Evolutionary conservation across 2,329 filamentous ascomycete genomes (phyloP).

Genomic region (Ascocoryne sarcoides): DNA sequence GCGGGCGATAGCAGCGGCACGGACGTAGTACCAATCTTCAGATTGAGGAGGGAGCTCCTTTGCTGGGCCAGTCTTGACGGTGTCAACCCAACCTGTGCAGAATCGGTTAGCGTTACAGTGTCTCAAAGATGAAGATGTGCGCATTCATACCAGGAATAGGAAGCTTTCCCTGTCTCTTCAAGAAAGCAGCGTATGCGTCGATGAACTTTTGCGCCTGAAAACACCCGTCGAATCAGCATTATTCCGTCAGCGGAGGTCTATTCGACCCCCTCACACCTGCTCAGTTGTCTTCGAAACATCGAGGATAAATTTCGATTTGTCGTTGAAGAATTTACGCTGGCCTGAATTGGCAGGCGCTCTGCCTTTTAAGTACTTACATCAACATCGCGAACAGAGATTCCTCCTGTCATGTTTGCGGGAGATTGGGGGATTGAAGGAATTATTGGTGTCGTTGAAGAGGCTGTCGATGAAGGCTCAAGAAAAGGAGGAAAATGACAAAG

Average conservation of each 20-base stretch:
- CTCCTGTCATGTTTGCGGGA: constrained; percentile 69
- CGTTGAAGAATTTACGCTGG: constrained; percentile 7
- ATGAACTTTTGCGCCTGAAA: constrained; percentile 81
- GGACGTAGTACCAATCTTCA: constrained; percentile 92
- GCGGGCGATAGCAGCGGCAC: constrained; percentile 88
- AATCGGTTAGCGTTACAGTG: constrained; percentile 17
- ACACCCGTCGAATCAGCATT: constrained; percentile 48
- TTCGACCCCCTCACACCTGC: constrained; percentile 66
- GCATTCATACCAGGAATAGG: constrained; percentile 69
- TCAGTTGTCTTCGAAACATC: constrained; percentile 33
- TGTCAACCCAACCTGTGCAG: constrained; percentile 85
- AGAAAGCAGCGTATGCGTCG: constrained; percentile 73
- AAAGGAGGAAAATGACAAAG: too few relatives aligned
- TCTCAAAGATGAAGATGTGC: neutral
- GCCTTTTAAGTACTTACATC: constrained; percentile 52
- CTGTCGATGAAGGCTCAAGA: neutral
- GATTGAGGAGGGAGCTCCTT: constrained; percentile 98
- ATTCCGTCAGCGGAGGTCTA: constrained; percentile 67
- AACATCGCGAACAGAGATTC: constrained; percentile 77
- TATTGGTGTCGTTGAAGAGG: constrained; percentile 6
- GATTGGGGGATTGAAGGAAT: constrained; percentile 17
- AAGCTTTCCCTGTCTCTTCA: constrained; percentile 92
- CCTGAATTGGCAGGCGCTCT: neutral
- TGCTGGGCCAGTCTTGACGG: constrained; percentile 93
- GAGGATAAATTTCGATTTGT: constrained; percentile 13